Evolutionary conservation across 805 yeast genomes (phyloP).

Genomic region (Ogataea ganodermae): DNA sequence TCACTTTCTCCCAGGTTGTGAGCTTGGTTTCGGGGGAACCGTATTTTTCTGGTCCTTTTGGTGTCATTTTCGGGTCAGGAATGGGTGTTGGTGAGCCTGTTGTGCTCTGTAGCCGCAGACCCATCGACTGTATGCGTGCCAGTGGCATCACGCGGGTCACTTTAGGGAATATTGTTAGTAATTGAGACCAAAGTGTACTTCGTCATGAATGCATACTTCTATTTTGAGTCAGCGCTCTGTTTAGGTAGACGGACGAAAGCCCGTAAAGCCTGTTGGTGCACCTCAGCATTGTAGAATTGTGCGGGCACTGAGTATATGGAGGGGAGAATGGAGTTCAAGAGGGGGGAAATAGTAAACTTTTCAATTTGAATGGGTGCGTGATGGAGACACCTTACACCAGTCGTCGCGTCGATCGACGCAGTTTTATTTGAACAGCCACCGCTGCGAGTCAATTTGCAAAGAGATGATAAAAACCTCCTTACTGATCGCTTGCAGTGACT

Average conservation of each 20-base stretch:
- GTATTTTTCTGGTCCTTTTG: neutral
- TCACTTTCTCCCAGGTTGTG: constrained; percentile 78
- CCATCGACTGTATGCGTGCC: neutral
- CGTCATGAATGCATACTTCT: neutral
- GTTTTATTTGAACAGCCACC: too few relatives aligned
- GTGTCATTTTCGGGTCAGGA: neutral
- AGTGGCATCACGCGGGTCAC: neutral
- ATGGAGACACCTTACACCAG: neutral
- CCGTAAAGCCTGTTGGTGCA: neutral
- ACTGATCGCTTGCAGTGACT: too few relatives aligned
- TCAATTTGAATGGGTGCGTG: neutral
- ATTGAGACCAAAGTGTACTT: neutral
- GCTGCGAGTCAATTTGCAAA: too few relatives aligned
- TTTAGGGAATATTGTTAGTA: neutral
- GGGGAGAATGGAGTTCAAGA: too few relatives aligned
- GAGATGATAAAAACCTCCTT: too few relatives aligned
- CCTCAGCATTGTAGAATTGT: constrained; percentile 3
- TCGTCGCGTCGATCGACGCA: constrained; percentile 2
- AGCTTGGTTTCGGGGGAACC: constrained; percentile 41
- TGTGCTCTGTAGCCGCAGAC: neutral
- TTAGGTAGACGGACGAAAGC: neutral
- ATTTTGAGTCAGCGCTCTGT: neutral
- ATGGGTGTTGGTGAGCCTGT: neutral
- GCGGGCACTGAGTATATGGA: too few relatives aligned
- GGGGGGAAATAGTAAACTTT: neutral